These are phyloP conservation scores for Xylaria arbuscula DNA, from an alignment of 2,329 filamentous ascomycete genomes.

Conservation along the genomic window DNA sequence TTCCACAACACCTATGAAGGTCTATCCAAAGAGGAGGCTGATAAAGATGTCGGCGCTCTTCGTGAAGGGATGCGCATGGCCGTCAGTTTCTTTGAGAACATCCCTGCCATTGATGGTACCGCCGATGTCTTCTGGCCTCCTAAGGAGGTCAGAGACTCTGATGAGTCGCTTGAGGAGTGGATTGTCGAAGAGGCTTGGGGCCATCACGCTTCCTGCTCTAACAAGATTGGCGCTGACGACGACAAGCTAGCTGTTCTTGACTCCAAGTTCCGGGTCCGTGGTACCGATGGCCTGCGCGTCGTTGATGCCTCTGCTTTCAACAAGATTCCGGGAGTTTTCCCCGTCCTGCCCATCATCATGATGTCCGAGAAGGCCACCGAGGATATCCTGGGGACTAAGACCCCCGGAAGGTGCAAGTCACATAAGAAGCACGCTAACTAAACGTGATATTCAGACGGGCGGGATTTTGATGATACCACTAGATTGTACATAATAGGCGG, in stretches of 20 bases:
- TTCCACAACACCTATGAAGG: slow-evolving; percentile 71
- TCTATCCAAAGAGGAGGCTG: slow-evolving; percentile 54
- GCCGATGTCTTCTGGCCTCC: slow-evolving; percentile 44
- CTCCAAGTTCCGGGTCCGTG: slow-evolving; percentile 62
- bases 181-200: slow-evolving; percentile 47
- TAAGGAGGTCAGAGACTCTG: slow-evolving; percentile 37
- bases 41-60: slow-evolving; percentile 63
- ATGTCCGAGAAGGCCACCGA: slow-evolving; percentile 46
- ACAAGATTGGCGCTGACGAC: slow-evolving; percentile 53
- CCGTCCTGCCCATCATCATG: slow-evolving; percentile 45
- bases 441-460: background rate
- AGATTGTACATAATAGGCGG: slow-evolving; percentile 30
- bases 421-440: slow-evolving; percentile 15
- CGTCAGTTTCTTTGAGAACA: slow-evolving; percentile 57
- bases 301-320: slow-evolving; percentile 66
- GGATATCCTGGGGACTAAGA: slow-evolving; percentile 41
- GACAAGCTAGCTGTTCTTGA: slow-evolving; percentile 65
- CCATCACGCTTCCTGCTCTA: slow-evolving; percentile 47
- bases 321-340: slow-evolving; percentile 57
- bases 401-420: slow-evolving; percentile 7
- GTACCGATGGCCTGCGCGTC: slow-evolving; percentile 62
- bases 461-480: slow-evolving; percentile 22
- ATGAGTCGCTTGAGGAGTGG: slow-evolving; percentile 42
- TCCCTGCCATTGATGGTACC: slow-evolving; percentile 56
- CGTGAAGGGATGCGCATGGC: slow-evolving; percentile 66